These are phyloP conservation scores for Bonnemaisonia californica DNA, from an alignment of 31 red algal species.

Conservation along the genomic window DNA sequence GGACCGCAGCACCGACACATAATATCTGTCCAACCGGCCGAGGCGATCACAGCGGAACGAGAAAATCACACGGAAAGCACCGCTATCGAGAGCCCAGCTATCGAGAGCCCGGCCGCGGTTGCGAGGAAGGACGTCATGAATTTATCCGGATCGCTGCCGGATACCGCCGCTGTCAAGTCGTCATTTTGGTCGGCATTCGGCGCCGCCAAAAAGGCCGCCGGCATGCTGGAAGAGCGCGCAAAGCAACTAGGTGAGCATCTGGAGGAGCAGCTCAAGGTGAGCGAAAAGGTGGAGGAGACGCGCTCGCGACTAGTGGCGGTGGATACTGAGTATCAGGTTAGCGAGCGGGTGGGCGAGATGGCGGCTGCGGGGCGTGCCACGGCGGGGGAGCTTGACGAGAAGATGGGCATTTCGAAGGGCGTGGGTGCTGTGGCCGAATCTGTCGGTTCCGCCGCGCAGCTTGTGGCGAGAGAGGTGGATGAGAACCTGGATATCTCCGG, in stretches of 20 bases:
- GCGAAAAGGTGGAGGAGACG: constrained; percentile 43
- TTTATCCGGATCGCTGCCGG: background rate
- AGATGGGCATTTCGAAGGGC: constrained; percentile 45
- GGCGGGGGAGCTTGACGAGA: constrained; percentile 38
- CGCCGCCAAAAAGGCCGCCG: constrained; percentile 53
- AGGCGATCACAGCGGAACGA: background rate
- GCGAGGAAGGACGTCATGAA: background rate
- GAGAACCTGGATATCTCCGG: constrained; percentile 59
- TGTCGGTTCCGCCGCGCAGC: constrained; percentile 40
- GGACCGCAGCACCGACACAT: background rate
- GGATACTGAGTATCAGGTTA: constrained; percentile 48
- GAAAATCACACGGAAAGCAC: background rate
- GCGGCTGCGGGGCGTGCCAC: constrained; percentile 28
- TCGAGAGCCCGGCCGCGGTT: background rate
- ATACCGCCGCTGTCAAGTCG: background rate
- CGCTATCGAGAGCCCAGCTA: background rate
- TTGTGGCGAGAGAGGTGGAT: constrained; percentile 64
- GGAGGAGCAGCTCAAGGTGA: constrained; percentile 46
- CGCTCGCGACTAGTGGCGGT: constrained; percentile 4
- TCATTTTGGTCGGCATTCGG: constrained; percentile 57
- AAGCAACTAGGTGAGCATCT: constrained; percentile 45
- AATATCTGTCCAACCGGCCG: constrained; percentile 31
- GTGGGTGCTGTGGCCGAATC: constrained; percentile 36
- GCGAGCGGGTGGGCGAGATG: constrained; percentile 35
- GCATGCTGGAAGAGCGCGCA: constrained; percentile 49